Conservation (phyloP, 1,284 basidiomycete genomes). For the Pseudozyma tsukubaensis region DNA sequence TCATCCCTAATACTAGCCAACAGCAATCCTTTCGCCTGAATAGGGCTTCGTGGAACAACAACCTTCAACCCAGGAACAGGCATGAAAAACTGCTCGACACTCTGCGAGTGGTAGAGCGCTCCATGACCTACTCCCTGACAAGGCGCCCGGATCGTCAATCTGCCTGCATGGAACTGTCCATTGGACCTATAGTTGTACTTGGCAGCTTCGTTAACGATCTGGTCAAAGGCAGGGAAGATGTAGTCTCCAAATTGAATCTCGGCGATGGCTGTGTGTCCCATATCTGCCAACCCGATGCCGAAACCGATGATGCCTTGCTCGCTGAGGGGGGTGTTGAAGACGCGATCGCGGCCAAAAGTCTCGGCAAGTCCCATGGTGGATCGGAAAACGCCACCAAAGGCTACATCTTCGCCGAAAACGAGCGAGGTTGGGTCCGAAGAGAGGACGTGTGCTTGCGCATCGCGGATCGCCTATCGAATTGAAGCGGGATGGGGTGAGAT, state of each 20-base stretch:
- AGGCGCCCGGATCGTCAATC: constrained; percentile 82
- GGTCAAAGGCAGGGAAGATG: constrained; percentile 53
- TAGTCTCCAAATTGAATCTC: constrained; percentile 79
- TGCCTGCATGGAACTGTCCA: constrained; percentile 83
- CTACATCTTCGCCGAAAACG: constrained; percentile 78
- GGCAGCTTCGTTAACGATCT: constrained; percentile 95
- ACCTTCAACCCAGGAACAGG: constrained; percentile 86
- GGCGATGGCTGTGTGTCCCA: constrained; percentile 93
- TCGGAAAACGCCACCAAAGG: constrained; percentile 90
- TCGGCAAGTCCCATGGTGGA: constrained; percentile 91
- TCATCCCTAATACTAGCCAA: constrained; percentile 87
- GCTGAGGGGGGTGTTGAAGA: constrained; percentile 57
- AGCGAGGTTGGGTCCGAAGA: constrained; percentile 80
- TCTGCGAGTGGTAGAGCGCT: constrained; percentile 92
- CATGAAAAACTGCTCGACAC: constrained; percentile 93
- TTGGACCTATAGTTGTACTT: constrained; percentile 91
- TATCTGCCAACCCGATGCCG: constrained; percentile 88
- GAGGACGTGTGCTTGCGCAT: constrained; percentile 59
- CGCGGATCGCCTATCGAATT: constrained; percentile 55
- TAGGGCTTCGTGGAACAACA: constrained; percentile 89
- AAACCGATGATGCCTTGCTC: constrained; percentile 89
- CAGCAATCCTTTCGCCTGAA: constrained; percentile 92
- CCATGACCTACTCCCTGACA: constrained; percentile 69
- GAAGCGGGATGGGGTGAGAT: not conserved
- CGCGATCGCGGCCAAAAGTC: constrained; percentile 75